Evolutionary conservation across 2,329 filamentous ascomycete genomes (phyloP), one percentile per base, ranked within the genome.

Genomic region (Colletotrichum sp.): DNA sequence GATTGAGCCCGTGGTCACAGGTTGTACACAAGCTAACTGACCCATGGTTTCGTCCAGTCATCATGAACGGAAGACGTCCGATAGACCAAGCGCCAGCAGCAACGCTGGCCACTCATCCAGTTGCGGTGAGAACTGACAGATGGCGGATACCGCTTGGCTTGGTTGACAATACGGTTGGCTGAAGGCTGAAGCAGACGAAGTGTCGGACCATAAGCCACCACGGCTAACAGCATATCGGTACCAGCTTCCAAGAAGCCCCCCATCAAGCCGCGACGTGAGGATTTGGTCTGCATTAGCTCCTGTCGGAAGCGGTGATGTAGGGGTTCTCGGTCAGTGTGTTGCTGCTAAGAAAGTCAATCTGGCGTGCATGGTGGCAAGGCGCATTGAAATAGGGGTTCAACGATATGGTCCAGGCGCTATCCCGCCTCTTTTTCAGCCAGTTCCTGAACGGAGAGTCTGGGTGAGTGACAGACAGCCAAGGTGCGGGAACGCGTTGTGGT

Each of bases 311-410:
- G 12, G 52, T 67, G 55, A 69, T 36, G 55, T 57, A 63, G 68
- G 24, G 34, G 49, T 71, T 66, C 72, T 30, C 49, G 34, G 16
- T 24, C 59, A 18, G 18, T 62, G 59, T 57, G 9, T 12, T 59
- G 32, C n/a, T 71, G 34, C 72, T 34, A 34, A 60, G 18, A 60
- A 75, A 75, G 68, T 52, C 30, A 71, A 75, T 67, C 68, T 75
- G 62, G 62, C 55, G 63, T 32, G 36, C 62, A 65, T 39, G 49
- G 62, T 39, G 55, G 32, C 49, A 39, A 24, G 28, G 63, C 30
- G 36, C 21, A 52, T 32, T 18, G 52, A 71, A 59, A 62, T 63
- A 55, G 52, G 72, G 55, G 52, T 63, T 67, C 34, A 49, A 32
- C 57, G n/a, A 28, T 57, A 28, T 57, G 34, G 67, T n/a, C 68